These are phyloP conservation scores for Metschnikowia similis DNA, from an alignment of 805 yeast species.

Conservation along the genomic window DNA sequence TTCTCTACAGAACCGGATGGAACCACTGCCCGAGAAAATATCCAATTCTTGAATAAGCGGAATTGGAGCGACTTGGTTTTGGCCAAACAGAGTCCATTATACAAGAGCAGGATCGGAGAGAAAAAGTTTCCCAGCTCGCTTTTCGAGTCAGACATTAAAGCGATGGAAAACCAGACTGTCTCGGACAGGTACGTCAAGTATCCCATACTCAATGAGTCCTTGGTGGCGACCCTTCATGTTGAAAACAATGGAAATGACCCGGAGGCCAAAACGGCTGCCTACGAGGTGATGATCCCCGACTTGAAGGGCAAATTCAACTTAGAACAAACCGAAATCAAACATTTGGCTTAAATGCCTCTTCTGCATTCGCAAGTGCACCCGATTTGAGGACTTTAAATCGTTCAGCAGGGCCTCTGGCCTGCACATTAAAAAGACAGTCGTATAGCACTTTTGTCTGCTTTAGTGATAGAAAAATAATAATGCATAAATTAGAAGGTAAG, in stretches of 20 bases:
- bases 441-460: not conserved
- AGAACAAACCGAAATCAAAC: conserved; percentile 32
- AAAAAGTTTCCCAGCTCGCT: conserved; percentile 43
- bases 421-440: not conserved
- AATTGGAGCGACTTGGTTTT: conserved; percentile 72
- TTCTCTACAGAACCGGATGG: conserved; percentile 62
- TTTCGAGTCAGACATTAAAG: conserved; percentile 12
- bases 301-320: conserved; percentile 33
- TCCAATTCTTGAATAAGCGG: conserved; percentile 57
- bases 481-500: not conserved
- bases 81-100: conserved; percentile 30
- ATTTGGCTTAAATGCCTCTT: conserved; percentile 14
- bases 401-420: not conserved
- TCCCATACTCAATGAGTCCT: conserved; percentile 51
- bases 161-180: conserved; percentile 8
- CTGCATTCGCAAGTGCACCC: not conserved
- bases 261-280: conserved; percentile 54
- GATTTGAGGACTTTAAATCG: not conserved
- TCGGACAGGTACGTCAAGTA: conserved; percentile 41
- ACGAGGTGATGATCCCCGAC: conserved; percentile 69
- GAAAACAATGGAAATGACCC: conserved; percentile 54
- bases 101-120: conserved; percentile 18
- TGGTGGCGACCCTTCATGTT: conserved; percentile 69
- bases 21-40: conserved; percentile 36
- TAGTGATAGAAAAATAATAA: not conserved